Evolutionary conservation across 2,329 filamentous ascomycete genomes (phyloP).

Genomic region (Dothistroma septosporum): DNA sequence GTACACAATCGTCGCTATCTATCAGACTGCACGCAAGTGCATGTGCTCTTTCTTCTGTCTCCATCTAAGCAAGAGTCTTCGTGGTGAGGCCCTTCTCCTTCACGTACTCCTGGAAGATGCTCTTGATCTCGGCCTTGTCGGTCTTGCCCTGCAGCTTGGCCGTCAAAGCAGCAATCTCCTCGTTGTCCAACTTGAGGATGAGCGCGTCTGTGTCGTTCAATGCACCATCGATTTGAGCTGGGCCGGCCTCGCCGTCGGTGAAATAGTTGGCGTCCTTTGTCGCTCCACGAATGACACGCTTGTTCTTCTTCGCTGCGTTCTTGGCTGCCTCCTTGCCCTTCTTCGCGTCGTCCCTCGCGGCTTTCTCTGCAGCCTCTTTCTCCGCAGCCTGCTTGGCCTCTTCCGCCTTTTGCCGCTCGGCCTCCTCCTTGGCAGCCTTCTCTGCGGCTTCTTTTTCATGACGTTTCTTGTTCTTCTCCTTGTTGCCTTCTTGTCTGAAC

Average conservation of each 20-base stretch:
- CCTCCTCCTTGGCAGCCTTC: constrained; percentile 81
- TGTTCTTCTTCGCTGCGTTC: constrained; percentile 99
- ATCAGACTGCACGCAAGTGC: not conserved
- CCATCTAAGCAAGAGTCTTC: constrained; percentile 1
- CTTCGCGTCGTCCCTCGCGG: constrained; percentile 75
- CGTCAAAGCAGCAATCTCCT: constrained; percentile 82
- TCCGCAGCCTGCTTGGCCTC: constrained; percentile 59
- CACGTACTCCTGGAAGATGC: constrained; percentile 61
- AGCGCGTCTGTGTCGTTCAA: constrained; percentile 81
- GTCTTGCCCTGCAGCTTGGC: constrained; percentile 73
- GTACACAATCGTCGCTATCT: not conserved
- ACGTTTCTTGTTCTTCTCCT: constrained; percentile 93
- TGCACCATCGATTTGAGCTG: constrained; percentile 77
- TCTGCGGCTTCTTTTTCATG: constrained; percentile 87
- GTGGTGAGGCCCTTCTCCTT: constrained; percentile 1
- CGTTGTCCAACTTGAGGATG: constrained; percentile 81
- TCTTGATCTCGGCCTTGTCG: constrained; percentile 79
- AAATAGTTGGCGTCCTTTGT: constrained; percentile 99
- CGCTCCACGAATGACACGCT: constrained; percentile 87
- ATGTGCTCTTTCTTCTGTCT: not conserved
- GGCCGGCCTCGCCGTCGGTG: constrained; percentile 60
- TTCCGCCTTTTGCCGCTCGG: constrained; percentile 74
- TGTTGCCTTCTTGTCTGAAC: constrained; percentile 87
- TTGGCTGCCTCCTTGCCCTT: constrained; percentile 99
- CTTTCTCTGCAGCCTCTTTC: constrained; percentile 67